Base-by-base conservation (phyloP, 495 filamentous ascomycete genomes). In the Lasiosphaeris hirsuta region DNA sequence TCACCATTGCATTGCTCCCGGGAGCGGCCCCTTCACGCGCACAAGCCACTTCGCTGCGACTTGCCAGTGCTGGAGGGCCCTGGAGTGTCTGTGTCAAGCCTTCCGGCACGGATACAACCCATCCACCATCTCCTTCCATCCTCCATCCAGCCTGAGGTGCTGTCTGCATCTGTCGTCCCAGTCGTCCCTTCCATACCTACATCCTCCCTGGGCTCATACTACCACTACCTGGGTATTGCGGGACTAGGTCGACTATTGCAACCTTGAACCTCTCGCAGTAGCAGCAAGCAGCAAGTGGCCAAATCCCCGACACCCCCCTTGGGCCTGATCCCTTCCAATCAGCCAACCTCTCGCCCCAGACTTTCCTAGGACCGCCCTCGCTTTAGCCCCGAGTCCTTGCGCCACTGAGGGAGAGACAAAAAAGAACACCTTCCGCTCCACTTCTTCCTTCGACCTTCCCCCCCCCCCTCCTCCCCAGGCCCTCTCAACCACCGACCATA, bases 311-410 rank as follows among this genome's bases (percentile, higher is more conserved):
- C 13, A 5, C 34, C 51, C 38, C 37, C 36, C 39, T 38, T 17
- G 10, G 33, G 53, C 36, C 54, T 40, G 19, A 48, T 14, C 42
- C 41, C 56, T 56, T 23, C 65, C 65, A 68, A 68, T 66, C 63
- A 64, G 54, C 45, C 62, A 51, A 50, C 35, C 51, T 61, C 54
- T 30, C 23, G 23, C 23, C 23, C 23, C 23, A 30, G 23, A 30
- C 23, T 30, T 41, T 18, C 39, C 15, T 49, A 63, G 47, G 37
- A 60, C 58, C 57, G 57, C 60, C 45, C 56, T 56, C 35, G 50
- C 51, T 63, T 61, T 56, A 56, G 48, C 51, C 59, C 65, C 63
- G 53, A 64, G 59, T 61, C 61, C 56, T 69, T 67, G 66, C 68
- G 66, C 68, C 68, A 69, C 68, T 53, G 23, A 41, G 37, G 14